Evolutionary conservation across 495 filamentous ascomycete species (phyloP), one percentile per base, ranked within the genome.

Genomic region (Aspergillus mulundensis): DNA sequence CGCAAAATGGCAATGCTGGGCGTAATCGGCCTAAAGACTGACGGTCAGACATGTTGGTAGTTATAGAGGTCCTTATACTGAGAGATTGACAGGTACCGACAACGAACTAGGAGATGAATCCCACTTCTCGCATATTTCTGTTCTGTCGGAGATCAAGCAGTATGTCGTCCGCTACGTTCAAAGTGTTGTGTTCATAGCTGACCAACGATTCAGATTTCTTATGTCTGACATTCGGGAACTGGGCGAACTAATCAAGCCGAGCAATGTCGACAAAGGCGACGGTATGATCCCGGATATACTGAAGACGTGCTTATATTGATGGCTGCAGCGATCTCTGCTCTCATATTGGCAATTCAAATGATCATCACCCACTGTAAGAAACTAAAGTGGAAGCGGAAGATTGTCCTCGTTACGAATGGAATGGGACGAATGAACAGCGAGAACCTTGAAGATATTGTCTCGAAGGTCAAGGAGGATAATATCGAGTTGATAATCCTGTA

Each of bases 341-440:
- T 97, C 51, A 83, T 95, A 11, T 69, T 96, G 56, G 94, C 90
- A 0, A 82, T 95, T 42, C 76, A 87, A 58, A 91, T 97, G 89
- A 96, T 99, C 59, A 79, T 79, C 58, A 78, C 70, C 7, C 84
- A 84, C 61, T 92, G 89, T 66, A 95, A 89, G 74, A 89, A 89
- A 62, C 77, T 95, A n/a, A 95, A 97, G 70, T 97, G 87, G 69
- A 87, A 80, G 53, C 81, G 90, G 23, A 85, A 83, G 61, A 92
- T 98, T 46, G 79, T 90, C 36, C 77, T 97, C 1, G 79, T 97
- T 30, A 97, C 95, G 0, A 85, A 96, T 73, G 93, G 84, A 5
- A 75, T 78, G 51, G 86, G 87, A 1, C 45, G 67, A 19, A 87
- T 96, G 61, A 89, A 91, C 64, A 76, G 77, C 7, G 72, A 79